Base-by-base conservation (phyloP, 805 yeast species). In the Pichia insulana region DNA sequence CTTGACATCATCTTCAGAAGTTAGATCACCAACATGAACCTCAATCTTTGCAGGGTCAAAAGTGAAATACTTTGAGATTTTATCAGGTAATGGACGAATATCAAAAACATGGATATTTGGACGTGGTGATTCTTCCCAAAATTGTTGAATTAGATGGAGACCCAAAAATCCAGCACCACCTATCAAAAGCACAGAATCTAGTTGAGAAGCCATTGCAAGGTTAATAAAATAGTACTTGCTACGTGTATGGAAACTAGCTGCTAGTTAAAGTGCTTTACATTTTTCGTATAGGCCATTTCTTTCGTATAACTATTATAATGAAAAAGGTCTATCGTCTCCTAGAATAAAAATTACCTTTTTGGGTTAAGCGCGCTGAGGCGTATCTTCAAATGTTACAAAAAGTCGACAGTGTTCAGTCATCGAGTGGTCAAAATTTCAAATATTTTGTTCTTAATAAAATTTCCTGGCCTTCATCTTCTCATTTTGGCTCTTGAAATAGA, bases 151-250 rank as follows among this genome's bases (percentile, higher is more conserved):
- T 50, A 92, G 68, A 52, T 92, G 98, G 36, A 87, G 75, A 2
- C 98, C 98, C 17, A 92, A 72, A 52, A 92, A 92, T 0, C 98
- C 98, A 4, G 96, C 68, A 9, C 98, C 98, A 39, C 98, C 98
- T n/a, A 92, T 76, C 17, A 92, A 68, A 26, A 92, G 74, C 2
- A 92, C 95, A 2, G 83, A 73, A 28, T 74, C 63, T 25, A 67
- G 37, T 11, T 39, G 31, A 12, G 46, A 18, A 13, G 56, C 41
- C 56, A 54, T 55, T 31, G 32, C 30, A 3, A 15, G 18, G n/a
- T 16, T n/a, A 22, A 7, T 32, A 11, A 6, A 22, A 22, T 22
- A 8, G 5, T 22, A 8, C 25, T 22, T 22, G 5, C 25, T 6
- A 22, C 8, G 25, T 22, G 25, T 5, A 22, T 22, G 7, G 8